phyloP scores from a whole-genome alignment of 192 early-diverging fungal genomes.

The Spizellomyces sp. region DNA sequence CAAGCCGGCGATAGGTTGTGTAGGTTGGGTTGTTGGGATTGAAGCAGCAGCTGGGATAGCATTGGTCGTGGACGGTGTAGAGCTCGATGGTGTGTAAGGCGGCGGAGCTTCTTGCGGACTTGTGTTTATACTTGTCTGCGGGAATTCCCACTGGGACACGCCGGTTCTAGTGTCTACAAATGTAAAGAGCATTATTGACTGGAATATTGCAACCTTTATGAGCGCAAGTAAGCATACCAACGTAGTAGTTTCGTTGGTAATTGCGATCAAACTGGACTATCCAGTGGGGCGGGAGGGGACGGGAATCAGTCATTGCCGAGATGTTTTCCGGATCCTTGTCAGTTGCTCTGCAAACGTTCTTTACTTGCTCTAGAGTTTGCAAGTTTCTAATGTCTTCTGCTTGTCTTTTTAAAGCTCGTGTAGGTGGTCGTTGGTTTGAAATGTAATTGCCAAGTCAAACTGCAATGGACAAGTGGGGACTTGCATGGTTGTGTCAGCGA shows the following conservation, averaged over 20 bases:
- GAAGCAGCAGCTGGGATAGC: background rate
- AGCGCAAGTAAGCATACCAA: slow-evolving; percentile 12
- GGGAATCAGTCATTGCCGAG: too few species aligned
- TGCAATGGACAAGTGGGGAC: too few species aligned
- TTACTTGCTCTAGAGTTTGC: too few species aligned
- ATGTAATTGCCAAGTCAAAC: too few species aligned
- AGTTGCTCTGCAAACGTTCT: too few species aligned
- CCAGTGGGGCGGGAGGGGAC: slow-evolving; percentile 38
- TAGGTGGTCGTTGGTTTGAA: too few species aligned
- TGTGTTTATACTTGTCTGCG: background rate
- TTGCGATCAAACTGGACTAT: slow-evolving; percentile 26
- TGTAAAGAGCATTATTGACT: background rate
- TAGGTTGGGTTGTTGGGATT: background rate
- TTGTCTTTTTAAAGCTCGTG: too few species aligned
- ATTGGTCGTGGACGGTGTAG: background rate
- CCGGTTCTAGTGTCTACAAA: background rate
- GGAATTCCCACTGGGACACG: background rate
- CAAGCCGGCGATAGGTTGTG: background rate
- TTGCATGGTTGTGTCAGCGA: too few species aligned
- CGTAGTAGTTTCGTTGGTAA: slow-evolving; percentile 38
- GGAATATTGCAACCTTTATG: background rate
- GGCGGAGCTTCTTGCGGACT: background rate
- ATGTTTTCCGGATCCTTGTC: too few species aligned
- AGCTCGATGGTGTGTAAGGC: background rate
- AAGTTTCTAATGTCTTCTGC: too few species aligned